phyloP scores from a whole-genome alignment of 2,329 filamentous ascomycete species.

The Aureobasidium sp. region DNA sequence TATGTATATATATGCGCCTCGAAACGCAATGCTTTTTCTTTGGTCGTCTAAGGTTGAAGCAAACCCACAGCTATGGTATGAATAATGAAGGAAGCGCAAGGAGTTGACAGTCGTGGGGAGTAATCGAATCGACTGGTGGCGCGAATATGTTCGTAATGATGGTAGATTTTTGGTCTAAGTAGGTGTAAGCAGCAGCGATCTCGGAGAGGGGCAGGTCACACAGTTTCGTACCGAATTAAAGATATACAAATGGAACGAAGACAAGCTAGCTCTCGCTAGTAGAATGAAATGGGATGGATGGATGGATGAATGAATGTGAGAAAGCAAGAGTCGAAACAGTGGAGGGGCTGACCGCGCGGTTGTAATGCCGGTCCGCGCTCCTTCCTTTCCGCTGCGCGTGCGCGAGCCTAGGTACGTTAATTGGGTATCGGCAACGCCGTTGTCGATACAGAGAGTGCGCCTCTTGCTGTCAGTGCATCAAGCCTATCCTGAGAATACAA shows the following conservation, averaged over 20 bases:
- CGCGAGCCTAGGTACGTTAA: not conserved
- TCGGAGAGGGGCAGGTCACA: not conserved
- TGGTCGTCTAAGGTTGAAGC: not conserved
- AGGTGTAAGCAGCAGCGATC: not conserved
- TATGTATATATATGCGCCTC: not conserved
- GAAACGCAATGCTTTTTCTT: not conserved
- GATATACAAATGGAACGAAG: not conserved
- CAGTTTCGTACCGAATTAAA: not conserved
- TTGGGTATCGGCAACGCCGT: not conserved
- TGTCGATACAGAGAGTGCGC: not conserved
- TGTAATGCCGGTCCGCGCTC: not conserved
- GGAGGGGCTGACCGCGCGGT: not conserved
- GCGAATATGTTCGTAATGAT: not conserved
- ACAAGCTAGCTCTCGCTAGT: not conserved
- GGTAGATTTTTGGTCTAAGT: not conserved
- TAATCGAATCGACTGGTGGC: not conserved
- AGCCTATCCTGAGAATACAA: not conserved
- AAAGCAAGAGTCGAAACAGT: not conserved
- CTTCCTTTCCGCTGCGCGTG: not conserved
- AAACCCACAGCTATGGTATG: not conserved
- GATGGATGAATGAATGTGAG: not conserved
- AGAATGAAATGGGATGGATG: not conserved
- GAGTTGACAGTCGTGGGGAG: not conserved
- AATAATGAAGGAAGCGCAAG: not conserved
- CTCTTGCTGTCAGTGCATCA: not conserved